phyloP scores from a whole-genome alignment of 768 basidiomycete species.

The Termitomyces sp. region DNA sequence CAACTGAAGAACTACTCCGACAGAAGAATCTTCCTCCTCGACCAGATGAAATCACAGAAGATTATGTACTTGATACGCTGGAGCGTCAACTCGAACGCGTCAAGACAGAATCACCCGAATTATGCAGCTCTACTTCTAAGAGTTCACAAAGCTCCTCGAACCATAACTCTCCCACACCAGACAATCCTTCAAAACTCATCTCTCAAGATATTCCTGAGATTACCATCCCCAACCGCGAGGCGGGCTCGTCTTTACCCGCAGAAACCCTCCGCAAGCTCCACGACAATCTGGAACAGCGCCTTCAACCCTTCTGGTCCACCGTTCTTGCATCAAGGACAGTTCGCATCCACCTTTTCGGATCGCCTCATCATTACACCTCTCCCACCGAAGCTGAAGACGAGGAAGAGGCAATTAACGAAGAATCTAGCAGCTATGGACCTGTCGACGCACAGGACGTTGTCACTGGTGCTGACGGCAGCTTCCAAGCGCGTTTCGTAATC shows the following conservation, averaged over 20 bases:
- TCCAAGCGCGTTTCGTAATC: constrained; percentile 57
- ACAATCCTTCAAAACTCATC: background rate
- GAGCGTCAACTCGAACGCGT: constrained; percentile 46
- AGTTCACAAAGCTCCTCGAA: constrained; percentile 18
- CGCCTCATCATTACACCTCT: constrained; percentile 23
- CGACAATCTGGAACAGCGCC: constrained; percentile 68
- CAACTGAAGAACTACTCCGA: constrained; percentile 46
- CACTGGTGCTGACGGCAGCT: constrained; percentile 70
- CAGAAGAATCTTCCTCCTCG: constrained; percentile 48
- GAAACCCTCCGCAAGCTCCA: constrained; percentile 51
- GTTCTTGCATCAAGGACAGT: constrained; percentile 60
- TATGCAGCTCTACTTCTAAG: background rate
- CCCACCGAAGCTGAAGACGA: constrained; percentile 19
- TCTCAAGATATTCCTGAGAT: background rate
- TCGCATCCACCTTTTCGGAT: constrained; percentile 56
- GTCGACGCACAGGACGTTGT: constrained; percentile 44
- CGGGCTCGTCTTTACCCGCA: constrained; percentile 16
- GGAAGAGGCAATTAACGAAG: constrained; percentile 22
- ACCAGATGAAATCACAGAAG: constrained; percentile 56
- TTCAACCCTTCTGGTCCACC: constrained; percentile 80
- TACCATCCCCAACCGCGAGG: background rate
- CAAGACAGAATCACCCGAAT: constrained; percentile 20
- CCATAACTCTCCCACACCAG: background rate
- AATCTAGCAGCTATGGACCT: constrained; percentile 32
- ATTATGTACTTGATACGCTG: constrained; percentile 50